These are phyloP conservation scores for Scenedesmus sp. DNA, from an alignment of 163 green algal genomes.

Conservation along the genomic window DNA sequence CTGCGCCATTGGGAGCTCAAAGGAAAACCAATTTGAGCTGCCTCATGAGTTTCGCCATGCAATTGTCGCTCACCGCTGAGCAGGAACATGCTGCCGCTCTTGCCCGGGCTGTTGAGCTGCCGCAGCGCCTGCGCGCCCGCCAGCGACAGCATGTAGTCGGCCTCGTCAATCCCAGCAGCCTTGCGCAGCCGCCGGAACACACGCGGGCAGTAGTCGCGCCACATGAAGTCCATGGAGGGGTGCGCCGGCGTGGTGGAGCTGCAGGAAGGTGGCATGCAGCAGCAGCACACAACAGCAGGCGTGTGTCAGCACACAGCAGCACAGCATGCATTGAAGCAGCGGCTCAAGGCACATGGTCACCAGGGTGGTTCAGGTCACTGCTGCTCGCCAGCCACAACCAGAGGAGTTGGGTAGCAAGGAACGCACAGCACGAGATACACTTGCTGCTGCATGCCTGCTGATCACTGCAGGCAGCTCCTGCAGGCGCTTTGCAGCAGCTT, in stretches of 20 bases:
- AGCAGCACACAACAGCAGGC: background rate
- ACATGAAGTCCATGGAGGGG: slow-evolving; percentile 90
- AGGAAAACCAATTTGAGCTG: too few relatives aligned
- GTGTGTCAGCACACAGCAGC: background rate
- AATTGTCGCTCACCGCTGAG: slow-evolving; percentile 64
- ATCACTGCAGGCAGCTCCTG: too few relatives aligned
- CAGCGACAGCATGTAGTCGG: slow-evolving; percentile 95
- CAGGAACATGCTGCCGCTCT: slow-evolving; percentile 89
- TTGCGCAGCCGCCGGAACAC: slow-evolving; percentile 91
- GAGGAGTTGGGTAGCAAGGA: too few relatives aligned
- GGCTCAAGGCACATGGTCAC: too few relatives aligned
- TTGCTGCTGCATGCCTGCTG: background rate
- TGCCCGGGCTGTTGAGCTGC: slow-evolving; percentile 81
- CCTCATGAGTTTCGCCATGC: too few relatives aligned
- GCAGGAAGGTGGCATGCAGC: slow-evolving; percentile 36
- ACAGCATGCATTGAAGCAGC: background rate
- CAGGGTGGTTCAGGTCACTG: too few relatives aligned
- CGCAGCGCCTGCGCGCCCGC: slow-evolving; percentile 76
- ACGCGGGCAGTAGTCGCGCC: slow-evolving; percentile 96
- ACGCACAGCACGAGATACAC: too few relatives aligned
- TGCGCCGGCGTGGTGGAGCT: slow-evolving; percentile 77
- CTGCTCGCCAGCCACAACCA: too few relatives aligned
- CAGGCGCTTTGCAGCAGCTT: background rate
- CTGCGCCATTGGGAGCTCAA: too few relatives aligned
- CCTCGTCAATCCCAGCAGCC: slow-evolving; percentile 84